Evolutionary conservation across 305 asterid species (phyloP).

Genomic region (Fraxinus latifolia): DNA sequence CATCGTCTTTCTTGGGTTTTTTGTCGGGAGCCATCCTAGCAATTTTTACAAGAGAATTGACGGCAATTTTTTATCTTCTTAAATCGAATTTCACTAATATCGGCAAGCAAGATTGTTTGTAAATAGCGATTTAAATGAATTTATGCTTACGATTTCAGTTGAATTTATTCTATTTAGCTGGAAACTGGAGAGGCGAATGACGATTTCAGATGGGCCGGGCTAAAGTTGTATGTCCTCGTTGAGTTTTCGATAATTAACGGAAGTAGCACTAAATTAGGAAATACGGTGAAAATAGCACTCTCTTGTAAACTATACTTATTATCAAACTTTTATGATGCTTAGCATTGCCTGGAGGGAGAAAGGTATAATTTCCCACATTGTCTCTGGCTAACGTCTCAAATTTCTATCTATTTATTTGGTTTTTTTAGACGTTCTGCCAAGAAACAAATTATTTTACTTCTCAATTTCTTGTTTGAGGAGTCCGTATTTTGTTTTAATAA

Average conservation of each 20-base stretch:
- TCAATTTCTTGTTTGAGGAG: background rate
- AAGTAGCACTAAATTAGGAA: background rate
- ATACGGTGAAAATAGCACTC: background rate
- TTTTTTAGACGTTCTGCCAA: background rate
- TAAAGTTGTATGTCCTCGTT: background rate
- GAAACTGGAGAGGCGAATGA: background rate
- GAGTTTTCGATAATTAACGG: background rate
- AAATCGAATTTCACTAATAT: background rate
- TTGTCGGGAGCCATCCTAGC: constrained; percentile 61
- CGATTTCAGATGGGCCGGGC: background rate
- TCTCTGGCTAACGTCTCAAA: background rate
- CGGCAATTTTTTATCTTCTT: background rate
- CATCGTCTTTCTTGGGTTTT: constrained; percentile 55
- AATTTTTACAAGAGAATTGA: background rate
- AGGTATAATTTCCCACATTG: background rate
- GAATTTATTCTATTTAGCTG: background rate
- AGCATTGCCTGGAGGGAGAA: background rate
- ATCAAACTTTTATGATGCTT: background rate
- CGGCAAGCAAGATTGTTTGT: background rate
- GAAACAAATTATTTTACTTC: background rate
- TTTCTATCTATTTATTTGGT: background rate
- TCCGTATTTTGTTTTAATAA: background rate
- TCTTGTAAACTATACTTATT: background rate
- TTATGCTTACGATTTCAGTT: background rate
- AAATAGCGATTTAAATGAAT: background rate